phyloP scores from a whole-genome alignment of 768 basidiomycete species.

The Rhizopogon sp. region DNA sequence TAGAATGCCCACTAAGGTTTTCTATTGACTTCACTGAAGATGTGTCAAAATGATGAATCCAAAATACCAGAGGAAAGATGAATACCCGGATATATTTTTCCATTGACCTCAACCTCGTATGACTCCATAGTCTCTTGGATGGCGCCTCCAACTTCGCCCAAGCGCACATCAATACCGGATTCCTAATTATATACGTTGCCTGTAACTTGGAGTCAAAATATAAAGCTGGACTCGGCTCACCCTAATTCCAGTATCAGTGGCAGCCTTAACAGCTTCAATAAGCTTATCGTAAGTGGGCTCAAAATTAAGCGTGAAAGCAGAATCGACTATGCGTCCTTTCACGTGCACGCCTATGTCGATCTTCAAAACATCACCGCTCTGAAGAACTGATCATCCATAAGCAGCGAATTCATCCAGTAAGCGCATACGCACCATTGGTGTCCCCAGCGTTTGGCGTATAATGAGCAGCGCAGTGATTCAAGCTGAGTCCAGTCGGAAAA shows the following conservation, averaged over 20 bases:
- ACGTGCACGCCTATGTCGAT: slow-evolving; percentile 98
- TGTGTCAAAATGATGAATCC: background rate
- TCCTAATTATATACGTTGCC: slow-evolving; percentile 48
- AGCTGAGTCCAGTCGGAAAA: slow-evolving; percentile 92
- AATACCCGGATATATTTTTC: slow-evolving; percentile 75
- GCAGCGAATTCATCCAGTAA: background rate
- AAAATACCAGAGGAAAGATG: background rate
- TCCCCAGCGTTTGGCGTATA: slow-evolving; percentile 95
- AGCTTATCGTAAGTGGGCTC: slow-evolving; percentile 89
- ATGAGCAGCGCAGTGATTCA: slow-evolving; percentile 95
- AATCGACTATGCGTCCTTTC: slow-evolving; percentile 91
- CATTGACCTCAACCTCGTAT: slow-evolving; percentile 91
- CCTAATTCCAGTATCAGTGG: slow-evolving; percentile 87
- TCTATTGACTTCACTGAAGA: slow-evolving; percentile 82
- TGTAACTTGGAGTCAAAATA: background rate
- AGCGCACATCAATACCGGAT: slow-evolving; percentile 92
- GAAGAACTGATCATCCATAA: slow-evolving; percentile 53
- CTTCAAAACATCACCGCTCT: slow-evolving; percentile 85
- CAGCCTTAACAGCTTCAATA: slow-evolving; percentile 87
- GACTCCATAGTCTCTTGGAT: slow-evolving; percentile 99
- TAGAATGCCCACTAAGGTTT: slow-evolving; percentile 94
- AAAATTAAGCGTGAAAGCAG: slow-evolving; percentile 90
- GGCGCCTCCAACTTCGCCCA: slow-evolving; percentile 86
- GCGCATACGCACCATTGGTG: slow-evolving; percentile 54
- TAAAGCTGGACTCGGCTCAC: slow-evolving; percentile 33